Base-by-base conservation (phyloP, 2,329 filamentous ascomycete genomes). In the Graphiopsis chlorocephala region DNA sequence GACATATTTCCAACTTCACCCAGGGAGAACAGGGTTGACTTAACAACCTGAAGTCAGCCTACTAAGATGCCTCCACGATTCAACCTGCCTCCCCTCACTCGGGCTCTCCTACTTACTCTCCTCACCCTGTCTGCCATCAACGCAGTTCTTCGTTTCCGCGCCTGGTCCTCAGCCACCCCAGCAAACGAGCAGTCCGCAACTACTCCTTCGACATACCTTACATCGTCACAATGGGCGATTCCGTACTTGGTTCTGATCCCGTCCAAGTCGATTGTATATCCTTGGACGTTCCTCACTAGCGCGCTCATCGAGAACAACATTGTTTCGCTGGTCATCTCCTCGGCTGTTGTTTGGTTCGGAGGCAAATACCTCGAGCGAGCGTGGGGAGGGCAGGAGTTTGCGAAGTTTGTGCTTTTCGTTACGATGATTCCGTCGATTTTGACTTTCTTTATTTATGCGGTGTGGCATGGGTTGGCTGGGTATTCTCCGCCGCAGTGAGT, bases 311-410 rank as follows among this genome's bases (percentile, higher is more conserved):
- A 99, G 81, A 90, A 92, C 78, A 98, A 98, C 77, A 83, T 98
- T 72, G 90, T 97, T 74, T 96, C 92, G 12, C 83, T 97, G 50
- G 80, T 86, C 28, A 87, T 96, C 64, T 92, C 92, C 56, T 88
- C 85, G 29, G 81, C 89, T 50, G 93, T 93, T 0, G 80, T 98
- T 62, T 96, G 93, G 78, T 92, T 97, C 80, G 94, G 94, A 63
- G 95, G 95, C 11, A 88, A 93, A 72, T 99, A 99, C 78, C 86
- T 99, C 25, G 95, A 99, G 84, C 85, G 95, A 73, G 94, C 95
- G 35, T 99, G 94, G 95, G 93, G 93, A 33, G 94, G 92, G 28
- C 86, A 86, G 64, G 94, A 98, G 78, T 92, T 97, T 76, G 92
- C 88, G 73, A 97, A 96, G 79, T 97, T 97, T 77, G 82, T 97